Evolutionary conservation across 2,329 filamentous ascomycete species (phyloP).

Genomic region (Pezicula rhizophila): DNA sequence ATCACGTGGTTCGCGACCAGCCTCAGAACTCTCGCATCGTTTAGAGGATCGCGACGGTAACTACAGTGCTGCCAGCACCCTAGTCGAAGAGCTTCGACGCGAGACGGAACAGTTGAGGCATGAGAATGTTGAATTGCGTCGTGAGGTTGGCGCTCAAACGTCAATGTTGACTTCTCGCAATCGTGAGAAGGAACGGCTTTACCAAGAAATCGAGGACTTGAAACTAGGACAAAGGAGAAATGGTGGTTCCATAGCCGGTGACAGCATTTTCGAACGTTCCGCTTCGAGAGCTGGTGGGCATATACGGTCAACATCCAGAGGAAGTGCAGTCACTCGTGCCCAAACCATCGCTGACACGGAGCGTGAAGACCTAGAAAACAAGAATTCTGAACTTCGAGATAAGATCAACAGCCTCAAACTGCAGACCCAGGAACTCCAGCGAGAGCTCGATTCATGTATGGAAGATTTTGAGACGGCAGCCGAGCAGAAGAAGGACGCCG

Average conservation of each 20-base stretch:
- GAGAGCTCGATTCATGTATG: slow-evolving; percentile 73
- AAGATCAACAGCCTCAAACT: slow-evolving; percentile 80
- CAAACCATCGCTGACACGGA: slow-evolving; percentile 60
- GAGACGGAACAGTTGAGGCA: slow-evolving; percentile 74
- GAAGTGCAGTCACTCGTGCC: slow-evolving; percentile 33
- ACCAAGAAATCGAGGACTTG: slow-evolving; percentile 94
- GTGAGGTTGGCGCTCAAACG: slow-evolving; percentile 90
- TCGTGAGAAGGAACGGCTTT: slow-evolving; percentile 87
- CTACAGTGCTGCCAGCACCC: slow-evolving; percentile 55
- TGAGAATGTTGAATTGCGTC: slow-evolving; percentile 86
- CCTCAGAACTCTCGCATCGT: slow-evolving; percentile 38
- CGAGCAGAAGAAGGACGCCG: slow-evolving; percentile 53
- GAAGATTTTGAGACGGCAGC: slow-evolving; percentile 73
- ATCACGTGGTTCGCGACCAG: slow-evolving; percentile 34
- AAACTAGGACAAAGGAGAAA: slow-evolving; percentile 79
- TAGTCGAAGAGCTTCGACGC: slow-evolving; percentile 68
- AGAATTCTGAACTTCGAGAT: slow-evolving; percentile 77
- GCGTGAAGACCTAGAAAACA: slow-evolving; percentile 79
- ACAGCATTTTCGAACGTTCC: slow-evolving; percentile 91
- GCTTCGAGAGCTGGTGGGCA: slow-evolving; percentile 65
- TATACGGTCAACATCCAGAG: slow-evolving; percentile 68
- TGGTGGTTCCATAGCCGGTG: slow-evolving; percentile 62
- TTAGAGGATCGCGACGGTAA: slow-evolving; percentile 45
- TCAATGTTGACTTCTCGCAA: slow-evolving; percentile 97
- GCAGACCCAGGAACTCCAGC: slow-evolving; percentile 81